Evolutionary conservation across 768 basidiomycete genomes (phyloP), one percentile per base, ranked within the genome.

Genomic region (Rhizopogon vulgaris): DNA sequence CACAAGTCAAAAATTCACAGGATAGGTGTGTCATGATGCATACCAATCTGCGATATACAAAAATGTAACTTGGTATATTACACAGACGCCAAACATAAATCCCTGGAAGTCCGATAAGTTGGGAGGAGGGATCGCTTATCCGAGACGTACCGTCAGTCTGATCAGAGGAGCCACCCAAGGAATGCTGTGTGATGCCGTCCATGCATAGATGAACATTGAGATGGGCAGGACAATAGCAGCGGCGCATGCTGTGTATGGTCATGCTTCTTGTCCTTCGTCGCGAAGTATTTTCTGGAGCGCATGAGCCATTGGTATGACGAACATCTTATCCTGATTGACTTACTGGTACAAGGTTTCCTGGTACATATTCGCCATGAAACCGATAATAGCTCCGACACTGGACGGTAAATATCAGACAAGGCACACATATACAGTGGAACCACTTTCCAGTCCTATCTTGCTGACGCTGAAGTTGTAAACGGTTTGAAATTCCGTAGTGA

Each of bases 151-250:
- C 53, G 60, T 56, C 36, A 65, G 14, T 50, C 60, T 60, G 14
- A 58, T 38, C 4, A 55, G 18, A 1, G 65, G 60, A 2, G n/a
- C 79, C 11, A 84, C 78, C 86, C 87, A 89, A 49, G 75, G 79
- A 12, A 87, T 72, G 3, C 54, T 58, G 0, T 76, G 58, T 51
- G 74, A 80, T 15, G 80, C 77, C 22, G 82, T 80, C 80, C 84
- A 87, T 0, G 83, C 85, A 57, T 82, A 88, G 12, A 87, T 78
- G 63, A 87, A 80, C 75, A 85, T 81, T 25, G 76, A 76, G 1
- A 71, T 54, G 0, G 84, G 83, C 50, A 83, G 69, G 5, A 79
- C 61, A 22, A 85, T 41, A 0, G 73, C 81, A 0, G 79, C 82
- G 22, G 71, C 60, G 60, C 83, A 82, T 25, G 79, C 74, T n/a